Conservation (phyloP, 345 rosid species). For the Brassica cretica region DNA sequence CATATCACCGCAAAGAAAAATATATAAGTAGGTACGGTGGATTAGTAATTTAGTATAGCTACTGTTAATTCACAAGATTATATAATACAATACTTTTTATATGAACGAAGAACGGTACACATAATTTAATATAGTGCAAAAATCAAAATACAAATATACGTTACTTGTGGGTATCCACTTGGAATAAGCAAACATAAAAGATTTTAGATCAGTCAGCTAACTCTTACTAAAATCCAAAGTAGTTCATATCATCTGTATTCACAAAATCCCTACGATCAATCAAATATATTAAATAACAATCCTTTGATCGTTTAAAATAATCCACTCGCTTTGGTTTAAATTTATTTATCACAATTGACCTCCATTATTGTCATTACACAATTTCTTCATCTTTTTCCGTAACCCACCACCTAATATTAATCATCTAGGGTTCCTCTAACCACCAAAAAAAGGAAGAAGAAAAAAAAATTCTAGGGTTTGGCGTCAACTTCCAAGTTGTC, state of each 20-base stretch:
- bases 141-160: background rate
- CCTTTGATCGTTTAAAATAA: conserved; percentile 18
- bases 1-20: background rate
- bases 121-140: background rate
- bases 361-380: conserved; percentile 32
- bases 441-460: conserved; percentile 4
- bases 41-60: background rate
- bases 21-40: background rate
- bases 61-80: background rate
- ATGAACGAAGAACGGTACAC: background rate
- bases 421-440: conserved; percentile 42
- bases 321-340: conserved; percentile 26
- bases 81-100: background rate
- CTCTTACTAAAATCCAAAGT: conserved; percentile 38
- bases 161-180: conserved; percentile 34
- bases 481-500: conserved; percentile 12
- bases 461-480: conserved; percentile 34
- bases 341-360: conserved; percentile 25
- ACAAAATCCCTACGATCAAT: conserved; percentile 26
- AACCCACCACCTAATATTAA: conserved; percentile 39
- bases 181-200: conserved; percentile 28
- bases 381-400: conserved; percentile 21
- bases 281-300: conserved; percentile 6
- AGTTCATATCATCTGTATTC: background rate
- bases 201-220: conserved; percentile 35